These are phyloP conservation scores for Rhynchospora pubera DNA, from an alignment of 176 grass and related monocot genomes.

Conservation along the genomic window DNA sequence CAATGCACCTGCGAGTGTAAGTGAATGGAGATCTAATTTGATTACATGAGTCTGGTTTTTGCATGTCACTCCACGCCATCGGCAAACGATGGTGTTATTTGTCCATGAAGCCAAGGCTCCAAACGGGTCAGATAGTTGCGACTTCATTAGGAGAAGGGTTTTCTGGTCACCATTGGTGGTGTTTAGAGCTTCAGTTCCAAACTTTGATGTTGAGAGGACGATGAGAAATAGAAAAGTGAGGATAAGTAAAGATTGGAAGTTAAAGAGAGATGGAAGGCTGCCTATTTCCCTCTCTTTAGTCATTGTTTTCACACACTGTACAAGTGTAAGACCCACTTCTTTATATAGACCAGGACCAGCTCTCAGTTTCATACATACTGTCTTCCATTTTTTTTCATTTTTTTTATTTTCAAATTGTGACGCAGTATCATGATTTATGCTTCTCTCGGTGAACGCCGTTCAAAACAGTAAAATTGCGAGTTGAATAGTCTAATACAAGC, in stretches of 20 bases:
- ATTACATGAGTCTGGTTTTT: not conserved
- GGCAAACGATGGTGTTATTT: not conserved
- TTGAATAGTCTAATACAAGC: too few species aligned
- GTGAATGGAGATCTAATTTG: not conserved
- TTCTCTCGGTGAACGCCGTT: too few species aligned
- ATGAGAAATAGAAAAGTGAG: not conserved
- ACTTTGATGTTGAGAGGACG: not conserved
- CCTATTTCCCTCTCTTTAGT: not conserved
- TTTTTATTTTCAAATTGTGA: too few species aligned
- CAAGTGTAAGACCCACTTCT: not conserved
- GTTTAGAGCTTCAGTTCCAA: not conserved
- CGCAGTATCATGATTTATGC: too few species aligned
- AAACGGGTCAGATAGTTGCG: not conserved
- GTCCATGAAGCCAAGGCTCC: not conserved
- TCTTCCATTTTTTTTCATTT: too few species aligned
- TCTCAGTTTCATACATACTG: too few species aligned
- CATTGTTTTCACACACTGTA: too few species aligned
- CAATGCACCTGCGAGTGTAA: not conserved
- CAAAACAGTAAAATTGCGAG: too few species aligned
- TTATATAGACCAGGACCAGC: not conserved
- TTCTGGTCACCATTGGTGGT: not conserved
- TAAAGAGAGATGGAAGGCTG: not conserved
- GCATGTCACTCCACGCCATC: not conserved
- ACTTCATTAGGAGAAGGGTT: not conserved
- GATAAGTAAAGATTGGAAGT: not conserved